Percentiles rank a stretch among this genome's conserved stretches.
Evolutionary conservation across 2,329 filamentous ascomycete species (phyloP).

Genomic region (Pseudocercospora fuligena): DNA sequence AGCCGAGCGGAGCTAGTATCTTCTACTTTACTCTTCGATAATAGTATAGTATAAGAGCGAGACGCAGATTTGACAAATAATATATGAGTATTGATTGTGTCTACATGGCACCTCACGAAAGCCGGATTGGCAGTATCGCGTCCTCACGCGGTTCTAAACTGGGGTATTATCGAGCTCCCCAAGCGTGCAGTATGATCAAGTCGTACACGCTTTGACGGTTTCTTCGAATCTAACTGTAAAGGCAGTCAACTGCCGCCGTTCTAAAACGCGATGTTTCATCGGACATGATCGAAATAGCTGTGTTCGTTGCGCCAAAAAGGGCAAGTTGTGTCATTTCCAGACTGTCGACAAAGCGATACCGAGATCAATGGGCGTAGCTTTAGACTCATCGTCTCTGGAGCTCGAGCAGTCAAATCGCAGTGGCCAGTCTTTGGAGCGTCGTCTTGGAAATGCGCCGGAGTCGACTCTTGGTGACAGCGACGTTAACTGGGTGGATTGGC

Average conservation of each 20-base stretch:
- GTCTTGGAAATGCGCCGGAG: not conserved
- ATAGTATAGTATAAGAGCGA: not conserved
- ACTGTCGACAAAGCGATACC: not conserved
- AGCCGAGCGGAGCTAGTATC: not conserved
- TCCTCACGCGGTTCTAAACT: slow-evolving; percentile 2
- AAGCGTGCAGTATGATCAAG: slow-evolving; percentile 1
- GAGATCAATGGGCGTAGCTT: not conserved
- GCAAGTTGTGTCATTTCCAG: not conserved
- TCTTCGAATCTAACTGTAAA: not conserved
- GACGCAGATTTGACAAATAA: not conserved
- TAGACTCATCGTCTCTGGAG: not conserved
- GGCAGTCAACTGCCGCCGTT: not conserved
- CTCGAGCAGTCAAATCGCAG: not conserved
- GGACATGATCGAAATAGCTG: not conserved
- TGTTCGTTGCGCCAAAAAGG: not conserved
- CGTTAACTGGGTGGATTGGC: not conserved
- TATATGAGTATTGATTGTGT: not conserved
- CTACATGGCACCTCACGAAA: not conserved
- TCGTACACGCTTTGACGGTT: not conserved
- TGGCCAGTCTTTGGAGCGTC: not conserved
- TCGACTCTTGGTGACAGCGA: not conserved
- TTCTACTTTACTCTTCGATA: not conserved
- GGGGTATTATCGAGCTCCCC: not conserved
- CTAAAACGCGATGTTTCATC: not conserved
- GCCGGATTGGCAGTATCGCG: slow-evolving; percentile 6